Conservation (phyloP, 2,329 filamentous ascomycete species). For the Gremmenia infestans region DNA sequence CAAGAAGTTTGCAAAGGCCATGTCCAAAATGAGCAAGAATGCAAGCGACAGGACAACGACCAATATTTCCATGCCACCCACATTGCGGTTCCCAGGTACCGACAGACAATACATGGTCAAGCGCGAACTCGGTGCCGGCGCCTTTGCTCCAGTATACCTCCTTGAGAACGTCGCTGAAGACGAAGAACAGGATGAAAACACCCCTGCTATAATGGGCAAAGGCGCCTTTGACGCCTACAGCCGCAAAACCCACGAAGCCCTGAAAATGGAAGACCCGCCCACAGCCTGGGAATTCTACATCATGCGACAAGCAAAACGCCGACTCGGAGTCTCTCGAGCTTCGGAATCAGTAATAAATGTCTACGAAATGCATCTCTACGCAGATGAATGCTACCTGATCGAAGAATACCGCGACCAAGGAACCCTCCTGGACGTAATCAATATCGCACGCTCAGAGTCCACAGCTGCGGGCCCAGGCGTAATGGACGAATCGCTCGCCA, state of each 20-base stretch:
- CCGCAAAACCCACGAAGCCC: conserved; percentile 63
- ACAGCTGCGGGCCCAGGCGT: conserved; percentile 50
- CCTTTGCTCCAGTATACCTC: conserved; percentile 93
- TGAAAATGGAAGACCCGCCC: conserved; percentile 92
- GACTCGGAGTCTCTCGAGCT: conserved; percentile 69
- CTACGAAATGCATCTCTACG: conserved; percentile 88
- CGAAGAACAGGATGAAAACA: conserved; percentile 41
- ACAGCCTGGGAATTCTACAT: conserved; percentile 96
- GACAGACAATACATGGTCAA: conserved; percentile 70
- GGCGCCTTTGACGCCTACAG: conserved; percentile 51
- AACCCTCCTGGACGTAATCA: conserved; percentile 91
- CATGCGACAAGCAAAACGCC: conserved; percentile 73
- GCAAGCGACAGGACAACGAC: conserved; percentile 52
- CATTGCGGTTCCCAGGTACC: conserved; percentile 62
- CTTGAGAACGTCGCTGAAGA: conserved; percentile 65
- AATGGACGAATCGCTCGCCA: conserved; percentile 86
- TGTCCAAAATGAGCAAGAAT: conserved; percentile 38
- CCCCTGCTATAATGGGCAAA: conserved; percentile 52
- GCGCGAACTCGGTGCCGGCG: conserved; percentile 84
- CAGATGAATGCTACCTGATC: conserved; percentile 83
- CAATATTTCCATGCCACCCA: conserved; percentile 54
- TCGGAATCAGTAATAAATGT: conserved; percentile 74
- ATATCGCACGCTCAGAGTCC: conserved; percentile 69
- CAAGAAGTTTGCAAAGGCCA: conserved; percentile 69
- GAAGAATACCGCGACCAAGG: conserved; percentile 86